These are phyloP conservation scores for Claviceps sp. DNA, from an alignment of 2,329 filamentous ascomycete species.

Conservation along the genomic window DNA sequence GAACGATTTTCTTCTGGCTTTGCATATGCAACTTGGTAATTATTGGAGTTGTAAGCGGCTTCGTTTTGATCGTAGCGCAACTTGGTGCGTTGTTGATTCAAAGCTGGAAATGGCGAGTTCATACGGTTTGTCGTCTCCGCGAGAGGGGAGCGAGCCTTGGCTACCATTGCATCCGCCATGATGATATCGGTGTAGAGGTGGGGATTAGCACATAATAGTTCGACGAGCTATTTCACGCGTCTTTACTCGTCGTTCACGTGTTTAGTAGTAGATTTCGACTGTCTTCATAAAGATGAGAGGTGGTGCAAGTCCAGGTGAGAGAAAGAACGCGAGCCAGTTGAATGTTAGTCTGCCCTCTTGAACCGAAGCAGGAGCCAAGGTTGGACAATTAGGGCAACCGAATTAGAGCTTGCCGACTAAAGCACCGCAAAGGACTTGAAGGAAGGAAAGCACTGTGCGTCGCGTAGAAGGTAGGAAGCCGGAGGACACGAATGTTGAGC, in stretches of 20 bases:
- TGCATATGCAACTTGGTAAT: conserved; percentile 3
- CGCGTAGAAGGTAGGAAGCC: neutral
- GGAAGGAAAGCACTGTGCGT: neutral
- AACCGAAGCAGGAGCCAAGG: conserved; percentile 2
- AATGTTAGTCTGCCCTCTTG: neutral
- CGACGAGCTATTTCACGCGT: conserved; percentile 5
- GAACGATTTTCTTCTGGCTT: conserved; percentile 1
- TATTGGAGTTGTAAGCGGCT: conserved; percentile 3
- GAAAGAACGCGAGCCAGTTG: neutral
- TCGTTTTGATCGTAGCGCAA: conserved; percentile 14
- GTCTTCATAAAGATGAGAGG: neutral
- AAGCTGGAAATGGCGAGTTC: conserved; percentile 25
- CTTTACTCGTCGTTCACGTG: conserved; percentile 4
- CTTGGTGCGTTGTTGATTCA: conserved; percentile 18
- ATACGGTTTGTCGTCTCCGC: conserved; percentile 34
- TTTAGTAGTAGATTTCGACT: neutral
- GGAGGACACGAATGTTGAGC: neutral
- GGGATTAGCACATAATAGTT: conserved; percentile 24
- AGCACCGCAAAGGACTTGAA: neutral
- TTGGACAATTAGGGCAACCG: neutral
- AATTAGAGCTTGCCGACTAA: neutral
- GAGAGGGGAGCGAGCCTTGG: conserved; percentile 26
- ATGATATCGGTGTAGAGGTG: conserved; percentile 9
- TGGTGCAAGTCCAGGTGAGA: neutral
- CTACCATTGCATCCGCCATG: conserved; percentile 19